Percentiles rank a stretch among this genome's conserved stretches.
phyloP scores from a whole-genome alignment of 2,329 filamentous ascomycete species.

The Mollisia scopiformis region DNA sequence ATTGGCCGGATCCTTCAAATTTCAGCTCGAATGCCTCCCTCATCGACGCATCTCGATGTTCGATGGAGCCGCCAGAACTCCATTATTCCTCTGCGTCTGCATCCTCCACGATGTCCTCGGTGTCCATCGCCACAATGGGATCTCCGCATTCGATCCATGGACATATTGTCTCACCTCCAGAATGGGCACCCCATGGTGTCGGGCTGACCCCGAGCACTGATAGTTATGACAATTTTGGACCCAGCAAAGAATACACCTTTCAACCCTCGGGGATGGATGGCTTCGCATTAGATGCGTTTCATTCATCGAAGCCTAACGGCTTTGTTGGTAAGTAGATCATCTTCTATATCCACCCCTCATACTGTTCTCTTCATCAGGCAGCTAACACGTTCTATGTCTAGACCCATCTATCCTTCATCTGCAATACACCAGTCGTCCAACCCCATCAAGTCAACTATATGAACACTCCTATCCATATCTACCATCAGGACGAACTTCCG shows the following conservation, averaged over 20 bases:
- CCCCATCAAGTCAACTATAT: too few species aligned
- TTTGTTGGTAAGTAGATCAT: constrained; percentile 53
- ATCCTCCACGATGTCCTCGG: constrained; percentile 37
- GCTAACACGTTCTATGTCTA: too few species aligned
- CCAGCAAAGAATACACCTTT: constrained; percentile 35
- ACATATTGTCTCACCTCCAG: constrained; percentile 30
- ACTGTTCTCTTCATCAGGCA: too few species aligned
- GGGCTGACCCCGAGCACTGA: constrained; percentile 37
- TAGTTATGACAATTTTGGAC: constrained; percentile 30
- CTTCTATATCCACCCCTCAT: too few species aligned
- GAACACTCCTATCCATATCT: too few species aligned
- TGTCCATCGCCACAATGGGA: constrained; percentile 36
- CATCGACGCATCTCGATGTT: constrained; percentile 39
- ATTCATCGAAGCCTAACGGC: constrained; percentile 42
- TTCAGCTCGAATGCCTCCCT: constrained; percentile 52
- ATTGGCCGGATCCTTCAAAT: constrained; percentile 43
- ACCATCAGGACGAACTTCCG: not conserved
- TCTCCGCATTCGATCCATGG: constrained; percentile 37
- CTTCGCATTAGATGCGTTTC: constrained; percentile 39
- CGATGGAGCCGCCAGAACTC: constrained; percentile 34
- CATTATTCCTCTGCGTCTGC: constrained; percentile 36
- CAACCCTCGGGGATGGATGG: constrained; percentile 39
- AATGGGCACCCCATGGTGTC: constrained; percentile 34
- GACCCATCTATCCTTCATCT: too few species aligned
- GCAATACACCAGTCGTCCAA: too few species aligned